phyloP scores from a whole-genome alignment of 2,329 filamentous ascomycete species.

The Paecilomyces variotii region DNA sequence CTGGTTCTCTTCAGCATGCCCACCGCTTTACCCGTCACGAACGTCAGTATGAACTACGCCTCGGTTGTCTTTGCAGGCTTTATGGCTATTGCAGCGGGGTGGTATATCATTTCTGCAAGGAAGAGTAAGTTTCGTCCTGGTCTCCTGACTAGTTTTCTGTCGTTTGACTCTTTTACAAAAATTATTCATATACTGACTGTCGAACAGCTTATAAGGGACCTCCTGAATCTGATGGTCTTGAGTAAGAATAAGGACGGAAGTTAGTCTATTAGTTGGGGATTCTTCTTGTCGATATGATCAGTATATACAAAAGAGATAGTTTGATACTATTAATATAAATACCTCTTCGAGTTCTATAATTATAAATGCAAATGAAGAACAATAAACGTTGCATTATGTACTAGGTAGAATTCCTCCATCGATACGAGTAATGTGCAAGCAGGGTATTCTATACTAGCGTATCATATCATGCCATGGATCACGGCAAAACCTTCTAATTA shows the following conservation, averaged over 20 bases:
- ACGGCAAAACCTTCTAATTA: too few species aligned
- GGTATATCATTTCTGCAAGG: slow-evolving; percentile 45
- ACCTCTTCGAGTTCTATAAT: too few species aligned
- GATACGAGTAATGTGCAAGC: too few species aligned
- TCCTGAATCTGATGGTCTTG: slow-evolving; percentile 23
- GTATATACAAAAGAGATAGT: too few species aligned
- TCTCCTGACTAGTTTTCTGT: neutral
- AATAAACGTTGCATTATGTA: too few species aligned
- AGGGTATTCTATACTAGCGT: too few species aligned
- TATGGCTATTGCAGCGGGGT: slow-evolving; percentile 41
- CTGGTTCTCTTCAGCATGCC: slow-evolving; percentile 49
- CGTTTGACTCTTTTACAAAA: neutral
- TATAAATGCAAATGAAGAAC: too few species aligned
- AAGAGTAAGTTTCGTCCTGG: slow-evolving; percentile 35
- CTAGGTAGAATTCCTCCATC: too few species aligned
- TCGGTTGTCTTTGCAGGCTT: slow-evolving; percentile 52
- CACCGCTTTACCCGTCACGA: slow-evolving; percentile 45
- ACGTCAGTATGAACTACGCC: slow-evolving; percentile 49
- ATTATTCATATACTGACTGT: neutral
- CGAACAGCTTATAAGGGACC: slow-evolving; percentile 26
- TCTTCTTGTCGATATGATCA: too few species aligned
- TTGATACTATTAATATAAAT: too few species aligned
- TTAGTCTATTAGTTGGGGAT: neutral
- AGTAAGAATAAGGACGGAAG: neutral
- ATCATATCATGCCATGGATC: too few species aligned